These are phyloP conservation scores for Pythium monospermum DNA, from an alignment of 352 stramenopile genomes.

Conservation along the genomic window DNA sequence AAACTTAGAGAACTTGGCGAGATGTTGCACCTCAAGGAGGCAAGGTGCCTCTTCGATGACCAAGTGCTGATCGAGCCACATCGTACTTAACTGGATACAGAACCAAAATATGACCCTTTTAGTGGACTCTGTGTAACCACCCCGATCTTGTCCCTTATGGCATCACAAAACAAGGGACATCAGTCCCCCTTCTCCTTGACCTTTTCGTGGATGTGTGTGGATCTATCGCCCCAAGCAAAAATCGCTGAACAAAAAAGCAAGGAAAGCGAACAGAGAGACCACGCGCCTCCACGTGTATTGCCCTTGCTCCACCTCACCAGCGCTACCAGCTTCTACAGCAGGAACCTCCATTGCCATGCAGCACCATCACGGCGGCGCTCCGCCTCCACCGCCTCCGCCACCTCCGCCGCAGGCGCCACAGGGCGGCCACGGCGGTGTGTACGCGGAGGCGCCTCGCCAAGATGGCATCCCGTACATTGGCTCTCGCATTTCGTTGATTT, in stretches of 20 bases:
- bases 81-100: conserved; percentile 2
- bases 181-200: neutral
- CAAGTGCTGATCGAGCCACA: no score
- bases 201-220: neutral
- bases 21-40: no score
- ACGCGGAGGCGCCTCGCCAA: conserved; percentile 21
- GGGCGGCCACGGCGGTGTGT: conserved; percentile 15
- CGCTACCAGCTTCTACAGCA: neutral
- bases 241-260: neutral
- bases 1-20: no score
- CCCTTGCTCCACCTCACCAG: neutral
- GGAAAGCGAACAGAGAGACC: neutral
- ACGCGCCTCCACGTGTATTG: neutral
- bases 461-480: conserved; percentile 79
- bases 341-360: conserved; percentile 2
- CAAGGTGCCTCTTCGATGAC: no score
- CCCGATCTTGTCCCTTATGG: conserved; percentile 3
- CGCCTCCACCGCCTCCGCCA: conserved; percentile 9
- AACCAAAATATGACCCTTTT: neutral
- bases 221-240: conserved; percentile 11
- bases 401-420: no score
- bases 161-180: conserved; percentile 12
- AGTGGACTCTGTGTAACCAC: neutral
- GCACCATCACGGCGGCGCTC: conserved; percentile 9
- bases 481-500: conserved; percentile 78